These are phyloP conservation scores for Macrotyloma uniflorum DNA, from an alignment of 306 rosid species.

Conservation along the genomic window DNA sequence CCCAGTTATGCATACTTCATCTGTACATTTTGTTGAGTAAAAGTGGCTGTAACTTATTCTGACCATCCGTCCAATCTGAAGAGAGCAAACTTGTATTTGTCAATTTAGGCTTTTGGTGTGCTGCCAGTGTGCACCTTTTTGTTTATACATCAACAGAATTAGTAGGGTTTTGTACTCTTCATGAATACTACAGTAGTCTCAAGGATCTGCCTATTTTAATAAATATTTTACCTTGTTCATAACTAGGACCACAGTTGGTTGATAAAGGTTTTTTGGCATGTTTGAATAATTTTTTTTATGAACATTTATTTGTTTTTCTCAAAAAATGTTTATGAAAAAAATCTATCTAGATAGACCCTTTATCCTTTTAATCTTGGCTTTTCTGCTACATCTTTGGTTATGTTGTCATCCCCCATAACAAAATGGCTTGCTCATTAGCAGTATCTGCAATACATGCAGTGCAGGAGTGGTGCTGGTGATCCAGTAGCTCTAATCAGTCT, in stretches of 20 bases:
- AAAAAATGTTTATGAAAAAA: too few species aligned
- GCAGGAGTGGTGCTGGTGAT: background rate
- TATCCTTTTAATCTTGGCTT: background rate
- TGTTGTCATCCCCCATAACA: conserved; percentile 16
- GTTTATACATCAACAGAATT: conserved; percentile 51
- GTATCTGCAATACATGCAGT: background rate
- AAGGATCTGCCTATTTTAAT: conserved; percentile 32
- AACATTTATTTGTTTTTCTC: too few species aligned
- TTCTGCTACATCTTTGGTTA: background rate
- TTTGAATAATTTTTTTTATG: too few species aligned
- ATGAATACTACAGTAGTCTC: conserved; percentile 33
- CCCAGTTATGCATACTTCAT: conserved; percentile 11
- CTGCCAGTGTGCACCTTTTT: conserved; percentile 50
- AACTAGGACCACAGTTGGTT: background rate
- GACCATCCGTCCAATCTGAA: conserved; percentile 40
- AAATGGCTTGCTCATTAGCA: background rate
- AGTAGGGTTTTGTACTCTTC: conserved; percentile 40
- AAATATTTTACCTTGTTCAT: conserved; percentile 32
- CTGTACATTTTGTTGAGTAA: conserved; percentile 36
- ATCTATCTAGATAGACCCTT: too few species aligned
- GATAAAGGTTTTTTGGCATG: background rate
- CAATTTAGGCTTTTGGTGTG: conserved; percentile 38
- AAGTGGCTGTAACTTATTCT: conserved; percentile 50
- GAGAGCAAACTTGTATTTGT: conserved; percentile 35
- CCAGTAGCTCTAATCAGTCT: background rate